Base-by-base conservation (phyloP, 345 rosid genomes). In the Arabis hirsuta region DNA sequence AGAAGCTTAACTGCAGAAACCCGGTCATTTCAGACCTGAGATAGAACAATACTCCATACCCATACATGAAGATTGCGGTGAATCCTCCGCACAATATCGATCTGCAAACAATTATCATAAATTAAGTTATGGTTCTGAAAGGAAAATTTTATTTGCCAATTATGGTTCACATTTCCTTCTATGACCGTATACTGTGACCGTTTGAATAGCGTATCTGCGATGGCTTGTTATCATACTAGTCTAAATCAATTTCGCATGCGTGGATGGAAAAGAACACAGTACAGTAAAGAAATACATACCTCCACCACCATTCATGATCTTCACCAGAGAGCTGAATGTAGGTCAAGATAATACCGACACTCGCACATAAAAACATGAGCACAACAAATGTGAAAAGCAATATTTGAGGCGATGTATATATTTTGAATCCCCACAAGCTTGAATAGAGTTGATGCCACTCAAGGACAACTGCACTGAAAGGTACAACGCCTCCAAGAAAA, bases 271-370 rank as follows among this genome's bases (percentile, higher is more conserved):
- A 48, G 0, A 46, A 47, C 3, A 6, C 58, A 73, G 31, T 10
- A 39, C 24, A 64, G 47, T 58, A 81, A 63, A 13, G 13, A 51
- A 51, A 52, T 55, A 59, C 81, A 71, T 89, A 89, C 97, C 96
- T 90, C 98, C 98, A 90, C 98, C 96, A 93, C 97, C 97, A 93
- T 71, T 84, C 77, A 69, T 86, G 97, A 80, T 93, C 92, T 77
- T 90, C 97, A 50, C 84, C 77, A 4, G 96, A 86, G 22, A 90
- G 90, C 74, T 90, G 97, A 78, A 90, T 79, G 76, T 83, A 85
- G 13, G 94, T 89, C 87, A 93, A 81, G 76, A 88, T 87, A 50
- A 89, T 62, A 62, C 91, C 81, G 47, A 90, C 71, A 26, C 84
- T 77, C 24, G 84, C 82, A 19, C 85, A 84, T 73, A 90, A 80